Percentiles rank a stretch among this genome's conserved stretches.
These are phyloP conservation scores for Melastoma candidum DNA, from an alignment of 441 rosid genomes.

Conservation along the genomic window DNA sequence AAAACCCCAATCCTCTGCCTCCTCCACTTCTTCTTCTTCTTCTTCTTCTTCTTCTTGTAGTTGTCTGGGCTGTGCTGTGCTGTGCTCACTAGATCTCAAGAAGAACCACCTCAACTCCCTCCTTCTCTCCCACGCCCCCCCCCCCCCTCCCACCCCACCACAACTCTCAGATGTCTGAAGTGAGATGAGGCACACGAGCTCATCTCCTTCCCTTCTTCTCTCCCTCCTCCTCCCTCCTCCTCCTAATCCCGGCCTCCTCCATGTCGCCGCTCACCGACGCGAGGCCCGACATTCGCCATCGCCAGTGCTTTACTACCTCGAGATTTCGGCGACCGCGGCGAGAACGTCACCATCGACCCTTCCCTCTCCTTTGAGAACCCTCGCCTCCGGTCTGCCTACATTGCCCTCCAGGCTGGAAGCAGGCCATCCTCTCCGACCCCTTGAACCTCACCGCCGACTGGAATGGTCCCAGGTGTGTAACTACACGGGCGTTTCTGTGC, in stretches of 20 bases:
- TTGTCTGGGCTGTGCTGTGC: no score
- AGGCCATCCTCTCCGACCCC: conserved; percentile 88
- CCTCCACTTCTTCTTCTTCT: no score
- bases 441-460: conserved; percentile 49
- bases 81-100: no score
- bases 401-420: conserved; percentile 93
- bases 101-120: conserved; percentile 29
- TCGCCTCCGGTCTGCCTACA: conserved; percentile 55
- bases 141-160: conserved; percentile 9
- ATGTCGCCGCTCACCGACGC: conserved; percentile 34
- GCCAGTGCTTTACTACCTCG: conserved; percentile 86
- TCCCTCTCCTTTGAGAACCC: conserved; percentile 61
- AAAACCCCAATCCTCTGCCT: no score
- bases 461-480: conserved; percentile 65
- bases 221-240: conserved; percentile 11
- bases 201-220: conserved; percentile 16
- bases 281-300: conserved; percentile 55
- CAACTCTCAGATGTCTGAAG: conserved; percentile 4
- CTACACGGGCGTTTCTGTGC: conserved; percentile 67
- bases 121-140: conserved; percentile 22
- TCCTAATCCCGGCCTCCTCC: conserved; percentile 16
- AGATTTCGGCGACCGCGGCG: conserved; percentile 87
- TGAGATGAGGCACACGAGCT: conserved; percentile 12
- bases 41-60: no score
- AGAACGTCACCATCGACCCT: conserved; percentile 60